Percentiles rank a stretch among this genome's conserved stretches.
Conservation (phyloP, 495 filamentous ascomycete species). For the Neurospora tetraspora region DNA sequence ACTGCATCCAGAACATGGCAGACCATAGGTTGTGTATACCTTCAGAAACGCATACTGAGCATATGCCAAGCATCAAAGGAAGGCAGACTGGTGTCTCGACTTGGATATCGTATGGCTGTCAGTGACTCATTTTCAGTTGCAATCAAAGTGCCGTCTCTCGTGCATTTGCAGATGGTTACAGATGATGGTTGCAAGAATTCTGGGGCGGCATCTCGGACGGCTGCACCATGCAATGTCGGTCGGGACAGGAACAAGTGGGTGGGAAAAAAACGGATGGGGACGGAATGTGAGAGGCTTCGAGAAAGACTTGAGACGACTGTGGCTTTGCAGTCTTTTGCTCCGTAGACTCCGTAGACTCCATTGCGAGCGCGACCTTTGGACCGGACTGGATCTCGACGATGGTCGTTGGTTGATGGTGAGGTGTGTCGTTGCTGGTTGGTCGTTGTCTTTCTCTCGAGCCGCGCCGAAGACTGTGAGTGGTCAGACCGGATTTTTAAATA, state of each 20-base stretch:
- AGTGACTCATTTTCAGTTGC: conserved; percentile 16
- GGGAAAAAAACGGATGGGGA: neutral
- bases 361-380: neutral
- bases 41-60: neutral
- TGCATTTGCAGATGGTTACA: conserved; percentile 7
- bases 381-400: neutral
- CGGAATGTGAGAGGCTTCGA: neutral
- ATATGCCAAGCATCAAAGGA: neutral
- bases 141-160: conserved; percentile 1
- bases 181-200: neutral
- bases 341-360: neutral
- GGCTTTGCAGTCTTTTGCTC: neutral
- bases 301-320: neutral
- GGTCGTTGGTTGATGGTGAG: too few species aligned
- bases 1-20: neutral
- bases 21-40: neutral
- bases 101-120: conserved; percentile 19
- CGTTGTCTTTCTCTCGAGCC: too few species aligned
- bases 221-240: neutral
- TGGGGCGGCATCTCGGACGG: neutral
- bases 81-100: neutral
- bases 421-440: too few species aligned
- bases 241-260: neutral
- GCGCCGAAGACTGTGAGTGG: neutral
- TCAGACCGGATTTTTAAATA: neutral